Evolutionary conservation across 345 rosid species (phyloP).

Genomic region (Linum trigynum): DNA sequence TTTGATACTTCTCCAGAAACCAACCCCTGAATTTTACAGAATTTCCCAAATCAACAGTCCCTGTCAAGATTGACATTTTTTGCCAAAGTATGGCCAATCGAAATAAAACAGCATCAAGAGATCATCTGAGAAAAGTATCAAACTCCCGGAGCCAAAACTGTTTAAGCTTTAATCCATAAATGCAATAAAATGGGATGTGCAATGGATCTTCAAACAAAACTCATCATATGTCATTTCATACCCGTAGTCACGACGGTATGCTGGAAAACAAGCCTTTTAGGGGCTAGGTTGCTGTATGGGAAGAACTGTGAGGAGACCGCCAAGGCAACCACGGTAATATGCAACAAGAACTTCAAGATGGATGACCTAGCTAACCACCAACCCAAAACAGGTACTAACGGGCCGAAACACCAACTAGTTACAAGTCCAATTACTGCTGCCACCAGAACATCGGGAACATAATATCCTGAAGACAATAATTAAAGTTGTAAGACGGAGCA

Average conservation of each 20-base stretch:
- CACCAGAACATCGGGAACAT: constrained; percentile 56
- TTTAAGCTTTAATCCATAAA: too few species aligned
- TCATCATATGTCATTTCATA: constrained; percentile 20
- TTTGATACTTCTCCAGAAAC: too few species aligned
- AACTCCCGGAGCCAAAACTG: too few species aligned
- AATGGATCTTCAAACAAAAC: too few species aligned
- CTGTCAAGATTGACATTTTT: too few species aligned
- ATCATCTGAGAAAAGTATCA: too few species aligned
- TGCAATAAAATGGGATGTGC: too few species aligned
- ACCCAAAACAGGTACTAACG: constrained; percentile 65
- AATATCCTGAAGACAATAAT: constrained; percentile 54
- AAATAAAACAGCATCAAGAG: too few species aligned
- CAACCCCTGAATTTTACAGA: too few species aligned
- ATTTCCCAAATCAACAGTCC: too few species aligned
- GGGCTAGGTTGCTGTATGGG: constrained; percentile 82
- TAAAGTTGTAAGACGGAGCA: background rate
- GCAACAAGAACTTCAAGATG: constrained; percentile 59
- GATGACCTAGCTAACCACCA: constrained; percentile 71
- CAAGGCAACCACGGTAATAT: constrained; percentile 56
- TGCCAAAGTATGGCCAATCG: too few species aligned
- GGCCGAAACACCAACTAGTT: constrained; percentile 80
- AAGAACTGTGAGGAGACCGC: constrained; percentile 84
- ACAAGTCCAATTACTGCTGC: constrained; percentile 60
- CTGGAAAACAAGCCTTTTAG: constrained; percentile 85
- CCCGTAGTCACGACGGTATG: constrained; percentile 65